phyloP scores from a whole-genome alignment of 2,329 filamentous ascomycete species.

The Ceratocystis ficicola region DNA sequence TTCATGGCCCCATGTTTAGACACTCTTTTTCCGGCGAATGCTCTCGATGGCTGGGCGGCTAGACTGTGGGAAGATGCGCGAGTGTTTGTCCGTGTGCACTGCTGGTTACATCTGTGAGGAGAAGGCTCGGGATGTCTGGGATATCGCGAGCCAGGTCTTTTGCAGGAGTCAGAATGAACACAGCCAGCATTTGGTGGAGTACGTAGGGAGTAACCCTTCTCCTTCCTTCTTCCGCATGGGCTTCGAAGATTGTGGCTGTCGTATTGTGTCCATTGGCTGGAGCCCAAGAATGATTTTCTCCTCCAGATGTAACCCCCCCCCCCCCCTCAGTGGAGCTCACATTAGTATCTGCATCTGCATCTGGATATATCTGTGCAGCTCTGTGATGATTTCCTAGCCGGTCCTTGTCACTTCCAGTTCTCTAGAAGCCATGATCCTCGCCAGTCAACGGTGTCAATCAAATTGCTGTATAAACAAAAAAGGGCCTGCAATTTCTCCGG shows the following conservation, averaged over 20 bases:
- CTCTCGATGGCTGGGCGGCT: not conserved
- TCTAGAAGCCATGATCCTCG: not conserved
- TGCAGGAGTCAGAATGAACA: not conserved
- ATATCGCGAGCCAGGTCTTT: not conserved
- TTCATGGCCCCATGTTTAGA: not conserved
- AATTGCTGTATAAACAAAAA: not conserved
- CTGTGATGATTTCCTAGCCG: not conserved
- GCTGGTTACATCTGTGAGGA: not conserved
- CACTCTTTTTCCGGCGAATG: not conserved
- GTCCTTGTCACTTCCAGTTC: not conserved
- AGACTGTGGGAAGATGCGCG: not conserved
- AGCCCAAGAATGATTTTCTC: not conserved
- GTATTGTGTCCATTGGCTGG: not conserved
- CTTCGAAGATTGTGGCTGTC: not conserved
- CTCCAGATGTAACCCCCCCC: too few relatives aligned
- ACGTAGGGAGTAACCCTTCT: not conserved
- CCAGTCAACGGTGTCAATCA: not conserved
- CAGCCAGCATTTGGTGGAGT: not conserved
- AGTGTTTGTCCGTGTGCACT: not conserved
- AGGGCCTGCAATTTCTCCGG: not conserved
- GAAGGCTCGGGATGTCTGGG: not conserved
- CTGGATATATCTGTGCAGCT: not conserved
- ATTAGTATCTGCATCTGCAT: not conserved
- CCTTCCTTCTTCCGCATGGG: not conserved
- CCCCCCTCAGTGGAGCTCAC: too few relatives aligned